These are phyloP conservation scores for Lophiostoma macrostomum DNA, from an alignment of 495 filamentous ascomycete species.

Conservation along the genomic window DNA sequence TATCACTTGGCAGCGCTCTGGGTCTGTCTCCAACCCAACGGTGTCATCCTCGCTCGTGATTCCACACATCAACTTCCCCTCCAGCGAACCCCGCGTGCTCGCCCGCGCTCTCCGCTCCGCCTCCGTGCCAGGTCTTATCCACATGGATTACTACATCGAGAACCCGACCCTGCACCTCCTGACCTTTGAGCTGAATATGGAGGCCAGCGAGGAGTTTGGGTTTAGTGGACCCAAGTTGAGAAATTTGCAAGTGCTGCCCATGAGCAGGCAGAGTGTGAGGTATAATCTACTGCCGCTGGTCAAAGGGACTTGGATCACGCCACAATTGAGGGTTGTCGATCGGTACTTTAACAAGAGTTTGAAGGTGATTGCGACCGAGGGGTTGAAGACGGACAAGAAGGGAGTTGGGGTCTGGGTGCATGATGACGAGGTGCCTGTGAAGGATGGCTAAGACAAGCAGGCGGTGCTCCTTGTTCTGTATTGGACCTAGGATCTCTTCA, in stretches of 20 bases:
- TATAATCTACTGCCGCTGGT: conserved; percentile 61
- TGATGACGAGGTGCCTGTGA: neutral
- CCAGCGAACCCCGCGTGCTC: conserved; percentile 83
- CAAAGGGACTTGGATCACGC: conserved; percentile 32
- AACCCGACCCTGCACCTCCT: conserved; percentile 93
- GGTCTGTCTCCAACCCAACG: conserved; percentile 37
- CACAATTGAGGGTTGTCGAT: conserved; percentile 33
- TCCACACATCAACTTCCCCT: conserved; percentile 73
- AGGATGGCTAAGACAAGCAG: neutral
- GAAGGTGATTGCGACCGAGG: conserved; percentile 27
- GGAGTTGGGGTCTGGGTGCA: conserved; percentile 29
- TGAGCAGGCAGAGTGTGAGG: conserved; percentile 65
- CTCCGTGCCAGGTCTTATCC: conserved; percentile 46
- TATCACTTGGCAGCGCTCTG: conserved; percentile 68
- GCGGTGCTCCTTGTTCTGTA: too few relatives aligned
- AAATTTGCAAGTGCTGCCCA: conserved; percentile 71
- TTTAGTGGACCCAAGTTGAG: conserved; percentile 85
- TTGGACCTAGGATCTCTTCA: too few relatives aligned
- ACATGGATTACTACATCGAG: conserved; percentile 72
- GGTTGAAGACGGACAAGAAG: conserved; percentile 27
- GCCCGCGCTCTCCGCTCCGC: conserved; percentile 43
- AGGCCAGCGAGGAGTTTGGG: conserved; percentile 85
- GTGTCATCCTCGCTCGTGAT: conserved; percentile 65
- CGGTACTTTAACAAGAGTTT: conserved; percentile 37
- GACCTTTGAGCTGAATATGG: conserved; percentile 88